Evolutionary conservation across 2,329 filamentous ascomycete genomes (phyloP).

Genomic region (Hirsutella minnesotensis): DNA sequence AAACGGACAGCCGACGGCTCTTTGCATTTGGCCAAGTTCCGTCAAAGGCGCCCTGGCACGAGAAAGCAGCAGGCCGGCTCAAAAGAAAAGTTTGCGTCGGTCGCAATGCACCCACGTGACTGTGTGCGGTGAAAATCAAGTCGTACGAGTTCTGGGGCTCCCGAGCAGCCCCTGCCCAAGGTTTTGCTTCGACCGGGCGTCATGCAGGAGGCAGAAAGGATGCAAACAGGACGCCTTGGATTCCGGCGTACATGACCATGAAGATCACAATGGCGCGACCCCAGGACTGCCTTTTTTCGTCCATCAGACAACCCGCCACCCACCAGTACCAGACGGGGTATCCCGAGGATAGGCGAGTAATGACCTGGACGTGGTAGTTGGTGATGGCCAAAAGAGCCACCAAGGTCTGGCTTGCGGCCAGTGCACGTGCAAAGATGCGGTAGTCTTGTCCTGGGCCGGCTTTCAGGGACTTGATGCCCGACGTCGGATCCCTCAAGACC

Average conservation of each 20-base stretch:
- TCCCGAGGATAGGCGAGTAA: conserved; percentile 77
- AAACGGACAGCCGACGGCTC: background rate
- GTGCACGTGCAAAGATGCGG: conserved; percentile 30
- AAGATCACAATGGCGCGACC: conserved; percentile 41
- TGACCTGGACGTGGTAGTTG: conserved; percentile 87
- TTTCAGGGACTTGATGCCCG: conserved; percentile 2
- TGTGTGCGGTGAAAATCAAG: no score
- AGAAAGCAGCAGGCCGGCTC: no score
- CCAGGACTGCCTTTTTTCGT: conserved; percentile 18
- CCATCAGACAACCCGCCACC: conserved; percentile 42
- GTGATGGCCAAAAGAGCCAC: conserved; percentile 62
- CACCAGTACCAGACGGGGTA: conserved; percentile 87
- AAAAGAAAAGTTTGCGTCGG: no score
- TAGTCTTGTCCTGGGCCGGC: conserved; percentile 6
- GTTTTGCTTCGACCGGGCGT: background rate
- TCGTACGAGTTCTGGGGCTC: no score
- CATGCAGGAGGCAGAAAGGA: conserved; percentile 86
- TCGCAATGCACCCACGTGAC: no score
- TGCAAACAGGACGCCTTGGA: conserved; percentile 77
- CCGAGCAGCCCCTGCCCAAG: background rate
- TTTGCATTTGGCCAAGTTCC: background rate
- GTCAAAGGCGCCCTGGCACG: no score
- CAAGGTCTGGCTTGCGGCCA: conserved; percentile 63
- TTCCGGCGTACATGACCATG: conserved; percentile 69
- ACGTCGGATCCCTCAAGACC: conserved; percentile 14